These are phyloP conservation scores for Ascochyta pisi DNA, from an alignment of 2,329 filamentous ascomycete species.

Conservation along the genomic window DNA sequence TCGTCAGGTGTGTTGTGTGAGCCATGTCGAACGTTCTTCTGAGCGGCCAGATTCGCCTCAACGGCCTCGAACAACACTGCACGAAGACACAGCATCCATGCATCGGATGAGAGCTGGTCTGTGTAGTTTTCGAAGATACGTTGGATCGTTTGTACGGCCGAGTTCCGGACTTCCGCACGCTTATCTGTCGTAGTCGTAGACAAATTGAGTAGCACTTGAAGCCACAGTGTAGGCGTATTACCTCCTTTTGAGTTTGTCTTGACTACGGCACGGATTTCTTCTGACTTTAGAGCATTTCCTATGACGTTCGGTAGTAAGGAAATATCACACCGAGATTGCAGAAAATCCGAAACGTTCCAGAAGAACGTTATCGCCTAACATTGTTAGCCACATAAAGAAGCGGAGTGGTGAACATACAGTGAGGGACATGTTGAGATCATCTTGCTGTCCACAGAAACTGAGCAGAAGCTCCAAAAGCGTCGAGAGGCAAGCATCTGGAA, in stretches of 20 bases:
- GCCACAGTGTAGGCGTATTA: slow-evolving; percentile 77
- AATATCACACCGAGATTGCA: slow-evolving; percentile 61
- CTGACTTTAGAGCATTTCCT: slow-evolving; percentile 44
- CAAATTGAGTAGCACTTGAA: slow-evolving; percentile 74
- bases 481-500: slow-evolving; percentile 74
- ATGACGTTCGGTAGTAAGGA: slow-evolving; percentile 41
- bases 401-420: slow-evolving; percentile 65
- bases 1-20: slow-evolving; percentile 26
- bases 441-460: slow-evolving; percentile 85
- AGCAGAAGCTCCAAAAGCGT: slow-evolving; percentile 86
- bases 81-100: slow-evolving; percentile 84
- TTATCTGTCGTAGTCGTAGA: slow-evolving; percentile 75
- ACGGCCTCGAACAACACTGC: slow-evolving; percentile 81
- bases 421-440: slow-evolving; percentile 93
- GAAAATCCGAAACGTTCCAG: slow-evolving; percentile 91
- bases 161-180: slow-evolving; percentile 78
- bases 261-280: slow-evolving; percentile 65
- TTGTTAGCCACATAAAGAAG: slow-evolving; percentile 10
- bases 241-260: slow-evolving; percentile 65
- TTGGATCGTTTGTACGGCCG: slow-evolving; percentile 88
- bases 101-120: slow-evolving; percentile 75
- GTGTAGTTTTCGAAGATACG: slow-evolving; percentile 93
- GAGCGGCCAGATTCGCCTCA: slow-evolving; percentile 61
- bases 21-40: slow-evolving; percentile 28
- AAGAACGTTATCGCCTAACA: slow-evolving; percentile 86